A percentile compares a stretch with the other conserved stretches of the same genome.
Evolutionary conservation across 2,329 filamentous ascomycete species (phyloP).

Genomic region (Ascocoryne sarcoides): DNA sequence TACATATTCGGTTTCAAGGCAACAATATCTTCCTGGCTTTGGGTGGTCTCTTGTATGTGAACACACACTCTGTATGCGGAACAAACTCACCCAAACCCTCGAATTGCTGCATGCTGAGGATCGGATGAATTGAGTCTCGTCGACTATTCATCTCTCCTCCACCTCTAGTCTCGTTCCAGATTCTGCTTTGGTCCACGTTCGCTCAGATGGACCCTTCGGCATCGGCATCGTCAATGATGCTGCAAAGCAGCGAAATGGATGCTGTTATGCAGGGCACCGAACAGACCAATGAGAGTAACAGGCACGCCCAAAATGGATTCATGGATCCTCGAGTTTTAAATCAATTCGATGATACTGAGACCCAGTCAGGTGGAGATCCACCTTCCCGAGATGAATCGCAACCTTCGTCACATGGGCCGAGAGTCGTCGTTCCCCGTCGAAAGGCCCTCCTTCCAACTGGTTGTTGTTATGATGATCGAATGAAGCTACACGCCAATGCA

Average conservation of each 20-base stretch:
- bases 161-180: too few relatives aligned
- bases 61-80: too few relatives aligned
- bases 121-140: too few relatives aligned
- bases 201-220: slow-evolving; percentile 10
- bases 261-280: slow-evolving; percentile 16
- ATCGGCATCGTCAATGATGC: slow-evolving; percentile 3
- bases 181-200: too few relatives aligned
- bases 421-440: slow-evolving; percentile 4
- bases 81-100: too few relatives aligned
- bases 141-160: too few relatives aligned
- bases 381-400: slow-evolving; percentile 12
- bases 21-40: too few relatives aligned
- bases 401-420: slow-evolving; percentile 4
- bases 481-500: slow-evolving; percentile 90
- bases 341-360: slow-evolving; percentile 7
- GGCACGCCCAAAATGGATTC: slow-evolving; percentile 15
- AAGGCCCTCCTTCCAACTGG: slow-evolving; percentile 51
- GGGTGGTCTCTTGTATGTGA: too few relatives aligned
- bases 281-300: slow-evolving; percentile 4
- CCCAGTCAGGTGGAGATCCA: slow-evolving; percentile 5
- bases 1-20: too few relatives aligned
- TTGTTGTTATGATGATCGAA: slow-evolving; percentile 84
- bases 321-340: slow-evolving; percentile 20
- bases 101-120: too few relatives aligned
- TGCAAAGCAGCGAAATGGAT: slow-evolving; percentile 15